Percentiles rank a stretch among this genome's conserved stretches.
Evolutionary conservation across 164 flowering plant genomes (phyloP).

Genomic region (Macadamia integrifolia): DNA sequence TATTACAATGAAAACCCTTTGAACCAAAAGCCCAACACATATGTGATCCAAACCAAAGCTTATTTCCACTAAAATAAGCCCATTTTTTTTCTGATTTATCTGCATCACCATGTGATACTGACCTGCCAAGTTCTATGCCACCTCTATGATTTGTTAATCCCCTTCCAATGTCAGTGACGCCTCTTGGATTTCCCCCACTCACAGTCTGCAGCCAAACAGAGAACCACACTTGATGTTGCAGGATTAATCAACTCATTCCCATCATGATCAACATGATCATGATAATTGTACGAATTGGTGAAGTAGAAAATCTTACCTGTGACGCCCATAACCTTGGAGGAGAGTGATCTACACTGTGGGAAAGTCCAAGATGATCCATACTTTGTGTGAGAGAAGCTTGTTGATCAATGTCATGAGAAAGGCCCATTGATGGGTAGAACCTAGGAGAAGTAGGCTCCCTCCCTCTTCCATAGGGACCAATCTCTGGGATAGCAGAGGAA

Average conservation of each 20-base stretch:
- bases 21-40: too few species aligned
- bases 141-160: constrained; percentile 40
- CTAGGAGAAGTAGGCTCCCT: constrained; percentile 35
- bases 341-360: constrained; percentile 35
- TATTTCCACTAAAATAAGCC: too few species aligned
- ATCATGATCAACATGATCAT: too few species aligned
- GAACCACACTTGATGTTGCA: neutral
- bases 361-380: constrained; percentile 44
- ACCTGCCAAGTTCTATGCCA: constrained; percentile 75
- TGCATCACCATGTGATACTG: constrained; percentile 7
- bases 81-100: too few species aligned
- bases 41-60: too few species aligned
- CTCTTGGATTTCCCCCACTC: constrained; percentile 33
- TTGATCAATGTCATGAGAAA: constrained; percentile 27
- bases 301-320: constrained; percentile 31
- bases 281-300: neutral
- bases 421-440: constrained; percentile 23
- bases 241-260: neutral
- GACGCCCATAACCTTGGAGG: constrained; percentile 45
- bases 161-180: constrained; percentile 35
- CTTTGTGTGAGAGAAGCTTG: constrained; percentile 30
- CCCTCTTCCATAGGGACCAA: constrained; percentile 34
- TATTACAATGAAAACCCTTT: too few species aligned
- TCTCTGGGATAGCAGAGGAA: constrained; percentile 33
- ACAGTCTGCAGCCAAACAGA: constrained; percentile 33